Percentiles rank a stretch among this genome's conserved stretches.
These are phyloP conservation scores for Cryphonectria japonica DNA, from an alignment of 2,329 filamentous ascomycete species.

Conservation along the genomic window DNA sequence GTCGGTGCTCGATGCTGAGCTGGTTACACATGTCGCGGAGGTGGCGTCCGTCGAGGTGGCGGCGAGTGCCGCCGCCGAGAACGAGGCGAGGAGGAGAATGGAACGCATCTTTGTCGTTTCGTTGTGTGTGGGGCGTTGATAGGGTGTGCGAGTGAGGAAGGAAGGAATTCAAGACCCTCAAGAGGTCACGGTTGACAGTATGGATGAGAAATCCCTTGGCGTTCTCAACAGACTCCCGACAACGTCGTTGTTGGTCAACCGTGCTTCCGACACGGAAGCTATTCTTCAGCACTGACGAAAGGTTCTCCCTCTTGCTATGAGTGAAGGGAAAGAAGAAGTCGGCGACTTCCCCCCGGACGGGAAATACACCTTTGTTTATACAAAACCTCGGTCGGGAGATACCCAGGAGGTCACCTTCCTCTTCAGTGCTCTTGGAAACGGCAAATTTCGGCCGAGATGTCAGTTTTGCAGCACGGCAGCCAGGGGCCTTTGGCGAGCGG, in stretches of 20 bases:
- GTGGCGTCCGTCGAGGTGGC: neutral
- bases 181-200: neutral
- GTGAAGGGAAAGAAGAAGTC: neutral
- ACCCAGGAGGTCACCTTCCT: conserved; percentile 5
- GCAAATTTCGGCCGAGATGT: conserved; percentile 5
- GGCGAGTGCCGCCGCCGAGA: conserved; percentile 9
- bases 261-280: neutral
- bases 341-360: neutral
- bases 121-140: neutral
- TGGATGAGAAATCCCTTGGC: neutral
- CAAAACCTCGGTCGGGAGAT: neutral
- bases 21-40: conserved; percentile 22
- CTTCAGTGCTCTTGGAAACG: neutral
- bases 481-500: neutral
- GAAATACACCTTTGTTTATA: neutral
- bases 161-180: neutral
- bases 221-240: neutral
- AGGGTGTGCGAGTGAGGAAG: neutral
- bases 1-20: conserved; percentile 9
- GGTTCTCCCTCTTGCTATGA: neutral
- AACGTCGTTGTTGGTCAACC: neutral
- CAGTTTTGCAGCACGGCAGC: neutral
- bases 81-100: neutral
- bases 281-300: neutral
- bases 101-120: neutral